These are phyloP conservation scores for Paratinospora sagittata DNA, from an alignment of 164 flowering plant species.

Conservation along the genomic window DNA sequence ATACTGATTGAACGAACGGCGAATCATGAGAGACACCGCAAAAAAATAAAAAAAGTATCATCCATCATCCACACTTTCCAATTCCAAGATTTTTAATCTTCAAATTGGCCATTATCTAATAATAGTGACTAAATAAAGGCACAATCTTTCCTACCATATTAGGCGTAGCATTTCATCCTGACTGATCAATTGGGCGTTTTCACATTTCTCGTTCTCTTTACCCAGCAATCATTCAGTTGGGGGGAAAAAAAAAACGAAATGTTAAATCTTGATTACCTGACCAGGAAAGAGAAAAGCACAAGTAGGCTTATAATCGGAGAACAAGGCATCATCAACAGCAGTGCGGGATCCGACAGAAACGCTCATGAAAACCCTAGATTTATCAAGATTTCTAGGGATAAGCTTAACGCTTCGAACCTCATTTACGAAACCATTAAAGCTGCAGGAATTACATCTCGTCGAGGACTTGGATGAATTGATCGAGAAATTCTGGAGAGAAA, in stretches of 20 bases:
- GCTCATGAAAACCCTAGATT: slow-evolving; percentile 69
- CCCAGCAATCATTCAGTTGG: background rate
- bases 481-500: slow-evolving; percentile 31
- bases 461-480: slow-evolving; percentile 15
- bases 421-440: slow-evolving; percentile 18
- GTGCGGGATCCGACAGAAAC: slow-evolving; percentile 55
- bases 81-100: too few relatives aligned
- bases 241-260: background rate
- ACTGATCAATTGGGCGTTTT: background rate
- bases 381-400: slow-evolving; percentile 17
- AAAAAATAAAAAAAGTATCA: too few relatives aligned
- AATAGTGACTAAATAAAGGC: background rate
- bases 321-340: slow-evolving; percentile 58
- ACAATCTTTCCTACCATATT: background rate
- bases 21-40: too few relatives aligned
- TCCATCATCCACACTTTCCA: too few relatives aligned
- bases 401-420: slow-evolving; percentile 20
- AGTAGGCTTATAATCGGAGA: slow-evolving; percentile 69
- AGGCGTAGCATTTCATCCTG: background rate
- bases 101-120: too few relatives aligned
- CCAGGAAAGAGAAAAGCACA: slow-evolving; percentile 91
- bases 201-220: background rate
- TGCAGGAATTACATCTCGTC: slow-evolving; percentile 18
- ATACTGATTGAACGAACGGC: too few relatives aligned
- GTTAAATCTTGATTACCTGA: slow-evolving; percentile 44